phyloP scores from a whole-genome alignment of 2,329 filamentous ascomycete species.

The Chrysoporthe puriensis region DNA sequence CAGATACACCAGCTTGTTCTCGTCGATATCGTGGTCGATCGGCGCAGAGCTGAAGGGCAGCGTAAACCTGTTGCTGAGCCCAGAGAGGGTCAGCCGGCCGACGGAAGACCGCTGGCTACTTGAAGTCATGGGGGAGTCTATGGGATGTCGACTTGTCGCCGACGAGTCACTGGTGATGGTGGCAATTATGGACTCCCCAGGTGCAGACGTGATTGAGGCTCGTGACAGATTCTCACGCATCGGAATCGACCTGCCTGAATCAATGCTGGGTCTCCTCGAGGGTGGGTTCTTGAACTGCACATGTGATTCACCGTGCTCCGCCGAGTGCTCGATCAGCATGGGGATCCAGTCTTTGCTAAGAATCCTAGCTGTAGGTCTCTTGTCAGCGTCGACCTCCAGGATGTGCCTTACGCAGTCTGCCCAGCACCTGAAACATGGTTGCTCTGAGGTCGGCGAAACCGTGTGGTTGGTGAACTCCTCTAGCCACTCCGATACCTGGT shows the following conservation, averaged over 20 bases:
- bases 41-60: conserved; percentile 1
- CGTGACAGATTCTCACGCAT: background rate
- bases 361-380: conserved; percentile 6
- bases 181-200: too few relatives aligned
- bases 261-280: background rate
- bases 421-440: conserved; percentile 21
- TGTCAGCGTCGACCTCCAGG: conserved; percentile 14
- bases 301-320: background rate
- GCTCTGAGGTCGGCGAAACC: background rate
- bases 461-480: background rate
- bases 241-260: background rate
- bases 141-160: background rate
- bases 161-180: background rate
- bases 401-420: conserved; percentile 15
- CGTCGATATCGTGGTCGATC: conserved; percentile 21
- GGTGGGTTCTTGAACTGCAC: background rate
- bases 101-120: background rate
- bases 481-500: conserved; percentile 12
- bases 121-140: background rate
- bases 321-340: background rate
- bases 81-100: background rate
- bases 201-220: background rate
- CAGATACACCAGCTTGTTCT: conserved; percentile 3
- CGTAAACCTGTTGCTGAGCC: background rate
- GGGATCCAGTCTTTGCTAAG: conserved; percentile 13